Base-by-base conservation (phyloP, 164 flowering plant genomes). In the Warburgia ugandensis region DNA sequence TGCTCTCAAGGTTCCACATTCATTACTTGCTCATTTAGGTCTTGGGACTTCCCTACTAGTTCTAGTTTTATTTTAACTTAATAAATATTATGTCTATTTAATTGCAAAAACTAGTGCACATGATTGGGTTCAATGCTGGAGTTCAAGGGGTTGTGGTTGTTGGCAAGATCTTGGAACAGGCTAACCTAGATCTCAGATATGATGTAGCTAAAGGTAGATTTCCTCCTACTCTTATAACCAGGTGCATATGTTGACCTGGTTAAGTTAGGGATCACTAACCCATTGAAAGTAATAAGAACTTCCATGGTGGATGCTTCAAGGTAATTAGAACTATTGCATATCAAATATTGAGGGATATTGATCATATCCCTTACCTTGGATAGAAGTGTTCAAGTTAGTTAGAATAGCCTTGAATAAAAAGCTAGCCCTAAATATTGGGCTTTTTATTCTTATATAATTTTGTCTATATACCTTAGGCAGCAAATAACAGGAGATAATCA, bases 201-300 rank as follows among this genome's bases (percentile, higher is more conserved):
- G 99, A 94, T 78, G 99, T 96, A 13, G 96, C 99, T 36, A 94
- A 89, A 80, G 99, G 99, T 88, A 27, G 28, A n/a, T 12, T 36
- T 3, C 13, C 19, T 13, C 4, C 9, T 17, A n/a, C 39, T 52
- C 19, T 14, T 13, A 26, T 49, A 32, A 52, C 6, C 78, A 91
- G 98, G 88, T 67, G 92, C 78, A 63, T 92, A 89, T 62, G 96
- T 94, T 1, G 91, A 94, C 62, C 86, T 94, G 99, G 81, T 94
- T 4, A 86, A 94, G 58, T 66, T 94, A 13, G 97, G 99, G 36
- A 86, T 89, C 21, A 86, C 89, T 22, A 97, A 94, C 54, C 99
- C 99, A 29, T 48, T 94, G 70, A 94, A 94, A 66, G 97, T 94
- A 6, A 94, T 94, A 41, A 84, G 99, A 64, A 94, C 97, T 12